A percentile compares a stretch with the other conserved stretches of the same genome.
Conservation (phyloP, 495 filamentous ascomycete genomes). For the Daldinia grandis region DNA sequence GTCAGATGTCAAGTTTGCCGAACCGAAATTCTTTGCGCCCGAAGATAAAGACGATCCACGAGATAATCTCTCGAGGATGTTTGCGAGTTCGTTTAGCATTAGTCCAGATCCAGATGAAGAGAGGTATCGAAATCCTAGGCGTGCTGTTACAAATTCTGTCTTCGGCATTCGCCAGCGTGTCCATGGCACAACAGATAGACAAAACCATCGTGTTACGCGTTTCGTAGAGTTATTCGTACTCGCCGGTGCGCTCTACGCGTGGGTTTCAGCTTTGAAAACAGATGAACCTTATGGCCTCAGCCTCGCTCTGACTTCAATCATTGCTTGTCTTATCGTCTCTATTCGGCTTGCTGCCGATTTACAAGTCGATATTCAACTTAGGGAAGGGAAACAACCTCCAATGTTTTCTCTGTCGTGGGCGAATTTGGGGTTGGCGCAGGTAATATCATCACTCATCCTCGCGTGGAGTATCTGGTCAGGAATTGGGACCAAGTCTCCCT, state of each 20-base stretch:
- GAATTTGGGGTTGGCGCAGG: conserved; percentile 38
- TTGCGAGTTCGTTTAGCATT: conserved; percentile 45
- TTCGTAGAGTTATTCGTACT: conserved; percentile 37
- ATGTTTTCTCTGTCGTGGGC: conserved; percentile 28
- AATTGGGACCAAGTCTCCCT: conserved; percentile 19
- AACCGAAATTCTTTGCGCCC: conserved; percentile 43
- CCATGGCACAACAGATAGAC: not conserved
- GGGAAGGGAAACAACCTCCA: conserved; percentile 33
- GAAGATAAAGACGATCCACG: conserved; percentile 44
- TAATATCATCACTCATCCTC: conserved; percentile 36
- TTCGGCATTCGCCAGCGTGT: conserved; percentile 1
- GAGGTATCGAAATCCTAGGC: not conserved
- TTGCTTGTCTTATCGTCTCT: conserved; percentile 39
- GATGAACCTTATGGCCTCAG: conserved; percentile 40
- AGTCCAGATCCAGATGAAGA: conserved; percentile 41
- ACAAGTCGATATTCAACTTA: conserved; percentile 33
- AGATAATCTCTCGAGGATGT: conserved; percentile 45
- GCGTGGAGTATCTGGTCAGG: conserved; percentile 43
- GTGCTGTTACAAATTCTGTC: not conserved
- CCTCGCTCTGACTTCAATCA: conserved; percentile 37
- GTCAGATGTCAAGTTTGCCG: conserved; percentile 35
- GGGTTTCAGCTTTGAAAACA: conserved; percentile 37
- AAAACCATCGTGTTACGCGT: conserved; percentile 23
- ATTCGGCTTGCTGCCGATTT: conserved; percentile 44
- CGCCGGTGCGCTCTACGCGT: conserved; percentile 26